Evolutionary conservation across 345 rosid species (phyloP).

Genomic region (Euphorbia pulcherrima): DNA sequence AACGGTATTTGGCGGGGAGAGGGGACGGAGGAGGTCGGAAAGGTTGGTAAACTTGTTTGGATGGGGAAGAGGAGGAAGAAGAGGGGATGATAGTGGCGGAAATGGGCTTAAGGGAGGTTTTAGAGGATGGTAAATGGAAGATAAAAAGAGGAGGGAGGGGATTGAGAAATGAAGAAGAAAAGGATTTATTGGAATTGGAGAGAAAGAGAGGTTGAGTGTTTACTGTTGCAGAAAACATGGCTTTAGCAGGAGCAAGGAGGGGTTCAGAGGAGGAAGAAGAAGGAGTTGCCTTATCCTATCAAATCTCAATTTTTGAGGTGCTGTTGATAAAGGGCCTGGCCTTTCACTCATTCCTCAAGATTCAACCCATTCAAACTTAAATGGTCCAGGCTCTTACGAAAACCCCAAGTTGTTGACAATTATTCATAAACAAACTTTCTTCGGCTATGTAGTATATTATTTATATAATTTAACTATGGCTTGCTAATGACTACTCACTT

Average conservation of each 20-base stretch:
- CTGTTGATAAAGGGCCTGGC: neutral
- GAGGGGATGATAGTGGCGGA: conserved; percentile 39
- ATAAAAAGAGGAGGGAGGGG: conserved; percentile 6
- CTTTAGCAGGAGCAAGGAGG: neutral
- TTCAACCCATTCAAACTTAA: neutral
- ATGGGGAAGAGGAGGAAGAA: conserved; percentile 31
- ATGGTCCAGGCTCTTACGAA: too few relatives aligned
- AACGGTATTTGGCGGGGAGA: conserved; percentile 56
- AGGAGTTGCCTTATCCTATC: conserved; percentile 11
- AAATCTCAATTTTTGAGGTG: neutral
- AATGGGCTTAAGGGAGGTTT: conserved; percentile 33
- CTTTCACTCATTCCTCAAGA: neutral
- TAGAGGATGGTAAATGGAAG: conserved; percentile 3
- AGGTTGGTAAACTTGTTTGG: conserved; percentile 58
- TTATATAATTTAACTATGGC: too few relatives aligned
- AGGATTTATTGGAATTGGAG: conserved; percentile 3
- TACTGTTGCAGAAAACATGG: conserved; percentile 17
- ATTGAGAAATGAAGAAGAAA: conserved; percentile 14
- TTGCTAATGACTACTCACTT: too few relatives aligned
- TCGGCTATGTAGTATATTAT: too few relatives aligned
- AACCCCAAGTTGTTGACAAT: too few relatives aligned
- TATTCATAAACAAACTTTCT: too few relatives aligned
- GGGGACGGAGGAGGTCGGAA: conserved; percentile 88
- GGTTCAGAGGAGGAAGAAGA: neutral
- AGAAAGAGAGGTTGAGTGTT: conserved; percentile 6